These are phyloP conservation scores for Zelopaecilomyces penicillatus DNA, from an alignment of 2,329 filamentous ascomycete genomes.

Conservation along the genomic window DNA sequence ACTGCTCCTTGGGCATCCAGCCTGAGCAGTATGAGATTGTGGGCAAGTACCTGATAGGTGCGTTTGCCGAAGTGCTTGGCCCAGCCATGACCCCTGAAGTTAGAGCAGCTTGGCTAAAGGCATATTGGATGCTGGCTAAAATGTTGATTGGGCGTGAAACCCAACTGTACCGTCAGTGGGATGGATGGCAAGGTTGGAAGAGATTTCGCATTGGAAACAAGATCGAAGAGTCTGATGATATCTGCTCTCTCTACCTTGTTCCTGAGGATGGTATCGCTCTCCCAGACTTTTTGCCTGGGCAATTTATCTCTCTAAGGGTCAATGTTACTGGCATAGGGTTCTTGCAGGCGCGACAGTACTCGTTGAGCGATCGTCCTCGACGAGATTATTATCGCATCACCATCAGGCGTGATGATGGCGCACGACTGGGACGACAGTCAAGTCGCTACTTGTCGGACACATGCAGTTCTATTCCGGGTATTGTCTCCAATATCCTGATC, in stretches of 20 bases:
- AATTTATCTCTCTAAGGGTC: conserved; percentile 60
- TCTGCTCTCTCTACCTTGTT: conserved; percentile 62
- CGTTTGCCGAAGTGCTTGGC: conserved; percentile 60
- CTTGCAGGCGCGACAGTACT: conserved; percentile 63
- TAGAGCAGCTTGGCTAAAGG: conserved; percentile 59
- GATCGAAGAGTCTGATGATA: conserved; percentile 57
- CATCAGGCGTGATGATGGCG: conserved; percentile 57
- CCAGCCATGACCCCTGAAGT: conserved; percentile 55
- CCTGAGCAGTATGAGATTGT: conserved; percentile 65
- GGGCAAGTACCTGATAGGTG: conserved; percentile 57
- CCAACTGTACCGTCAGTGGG: conserved; percentile 51
- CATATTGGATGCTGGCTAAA: conserved; percentile 65
- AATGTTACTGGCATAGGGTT: conserved; percentile 48
- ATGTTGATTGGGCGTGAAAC: conserved; percentile 62
- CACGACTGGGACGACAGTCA: conserved; percentile 26
- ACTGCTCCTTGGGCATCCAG: conserved; percentile 59
- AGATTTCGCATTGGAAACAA: conserved; percentile 58
- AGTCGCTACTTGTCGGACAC: conserved; percentile 14
- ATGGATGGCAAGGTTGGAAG: conserved; percentile 59
- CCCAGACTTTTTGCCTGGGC: conserved; percentile 58
- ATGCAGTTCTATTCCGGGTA: conserved; percentile 45
- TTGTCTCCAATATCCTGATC: conserved; percentile 63
- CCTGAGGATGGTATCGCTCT: conserved; percentile 54
- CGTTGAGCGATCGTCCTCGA: conserved; percentile 56
- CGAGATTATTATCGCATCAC: conserved; percentile 60